phyloP scores from a whole-genome alignment of 1,284 basidiomycete genomes.

The Sutorius eximius region DNA sequence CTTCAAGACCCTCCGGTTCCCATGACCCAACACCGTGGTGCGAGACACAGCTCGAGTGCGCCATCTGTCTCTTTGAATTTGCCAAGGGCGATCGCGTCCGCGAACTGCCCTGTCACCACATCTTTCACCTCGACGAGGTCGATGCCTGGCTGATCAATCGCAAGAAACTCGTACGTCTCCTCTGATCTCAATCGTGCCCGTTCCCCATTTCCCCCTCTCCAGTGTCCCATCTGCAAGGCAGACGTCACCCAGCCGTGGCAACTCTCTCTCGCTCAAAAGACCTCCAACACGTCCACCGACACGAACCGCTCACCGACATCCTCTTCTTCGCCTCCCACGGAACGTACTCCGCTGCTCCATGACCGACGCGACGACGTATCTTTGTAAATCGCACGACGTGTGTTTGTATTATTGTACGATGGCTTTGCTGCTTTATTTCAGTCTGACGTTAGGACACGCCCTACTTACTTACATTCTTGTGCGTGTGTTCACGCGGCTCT shows the following conservation, averaged over 20 bases:
- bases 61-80: conserved; percentile 87
- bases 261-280: conserved; percentile 18
- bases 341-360: conserved; percentile 40
- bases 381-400: conserved; percentile 19
- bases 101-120: conserved; percentile 87
- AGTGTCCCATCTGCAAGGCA: conserved; percentile 89
- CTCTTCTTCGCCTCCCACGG: conserved; percentile 28
- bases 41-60: conserved; percentile 76
- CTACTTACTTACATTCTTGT: conserved; percentile 12
- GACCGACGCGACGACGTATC: conserved; percentile 14
- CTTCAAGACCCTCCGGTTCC: conserved; percentile 45
- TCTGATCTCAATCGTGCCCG: neutral
- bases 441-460: conserved; percentile 12
- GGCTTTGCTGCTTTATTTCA: conserved; percentile 15
- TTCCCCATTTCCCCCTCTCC: conserved; percentile 5
- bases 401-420: conserved; percentile 30
- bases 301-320: conserved; percentile 8
- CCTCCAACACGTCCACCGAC: conserved; percentile 1
- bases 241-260: conserved; percentile 74
- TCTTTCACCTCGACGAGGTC: conserved; percentile 84
- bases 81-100: conserved; percentile 82
- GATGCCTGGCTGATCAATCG: conserved; percentile 88
- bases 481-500: conserved; percentile 7
- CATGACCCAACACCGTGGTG: conserved; percentile 65
- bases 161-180: conserved; percentile 78